These are phyloP conservation scores for Grigorovia yakushimaensis DNA, from an alignment of 805 yeast species.

Conservation along the genomic window DNA sequence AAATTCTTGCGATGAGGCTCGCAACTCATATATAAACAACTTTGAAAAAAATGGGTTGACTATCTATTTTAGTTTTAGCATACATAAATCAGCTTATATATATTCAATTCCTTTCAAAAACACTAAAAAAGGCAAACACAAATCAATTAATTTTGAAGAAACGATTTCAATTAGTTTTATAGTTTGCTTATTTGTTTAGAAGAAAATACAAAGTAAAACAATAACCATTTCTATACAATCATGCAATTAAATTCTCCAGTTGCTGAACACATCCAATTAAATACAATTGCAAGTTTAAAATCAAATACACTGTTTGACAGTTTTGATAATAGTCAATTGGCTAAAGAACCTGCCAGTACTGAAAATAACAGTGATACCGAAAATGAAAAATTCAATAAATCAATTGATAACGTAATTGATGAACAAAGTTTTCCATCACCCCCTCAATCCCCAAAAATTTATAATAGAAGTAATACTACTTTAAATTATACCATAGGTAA, in stretches of 20 bases:
- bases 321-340: not conserved
- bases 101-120: not conserved
- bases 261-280: constrained; percentile 27
- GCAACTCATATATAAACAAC: not conserved
- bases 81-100: too few species aligned
- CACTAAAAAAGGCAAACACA: too few species aligned
- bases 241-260: constrained; percentile 28
- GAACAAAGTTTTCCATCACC: constrained; percentile 26
- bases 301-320: not conserved
- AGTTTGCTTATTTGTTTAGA: not conserved
- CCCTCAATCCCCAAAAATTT: constrained; percentile 22
- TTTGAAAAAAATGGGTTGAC: not conserved
- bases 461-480: not conserved
- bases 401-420: constrained; percentile 9
- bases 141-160: too few species aligned
- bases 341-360: not conserved
- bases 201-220: not conserved
- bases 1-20: not conserved
- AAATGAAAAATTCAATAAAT: not conserved
- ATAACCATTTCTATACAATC: not conserved
- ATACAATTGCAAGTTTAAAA: not conserved
- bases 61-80: not conserved
- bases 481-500: too few species aligned
- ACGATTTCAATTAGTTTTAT: too few species aligned
- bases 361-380: not conserved